A percentile compares a stretch with the other conserved stretches of the same genome.
These are phyloP conservation scores for Carex cristatella DNA, from an alignment of 176 grass and related monocot species.

Conservation along the genomic window DNA sequence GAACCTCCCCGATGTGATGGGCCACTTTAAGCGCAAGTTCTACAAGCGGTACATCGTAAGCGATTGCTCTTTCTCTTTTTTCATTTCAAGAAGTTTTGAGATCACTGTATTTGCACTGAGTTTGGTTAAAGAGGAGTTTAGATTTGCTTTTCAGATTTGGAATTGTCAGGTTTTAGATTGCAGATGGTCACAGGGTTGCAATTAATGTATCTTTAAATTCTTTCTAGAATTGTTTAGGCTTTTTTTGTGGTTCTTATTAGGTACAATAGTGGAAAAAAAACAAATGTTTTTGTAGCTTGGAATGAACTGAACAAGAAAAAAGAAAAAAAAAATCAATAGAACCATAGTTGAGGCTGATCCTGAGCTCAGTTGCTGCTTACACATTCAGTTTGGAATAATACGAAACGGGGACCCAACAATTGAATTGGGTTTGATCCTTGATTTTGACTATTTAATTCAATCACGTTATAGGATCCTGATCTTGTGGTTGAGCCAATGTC, in stretches of 20 bases:
- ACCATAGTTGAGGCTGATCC: not conserved
- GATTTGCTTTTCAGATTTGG: slow-evolving; percentile 11
- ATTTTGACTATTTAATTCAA: slow-evolving; percentile 2
- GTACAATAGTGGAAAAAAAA: not conserved
- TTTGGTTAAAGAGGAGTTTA: slow-evolving; percentile 23
- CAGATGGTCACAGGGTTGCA: not conserved
- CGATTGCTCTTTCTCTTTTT: not conserved
- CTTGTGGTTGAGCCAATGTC: slow-evolving; percentile 63
- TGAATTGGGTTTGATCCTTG: not conserved
- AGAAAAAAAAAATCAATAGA: not conserved
- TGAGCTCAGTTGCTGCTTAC: not conserved
- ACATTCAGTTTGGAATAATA: not conserved
- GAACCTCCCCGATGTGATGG: slow-evolving; percentile 32
- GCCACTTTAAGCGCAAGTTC: slow-evolving; percentile 59
- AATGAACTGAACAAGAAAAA: not conserved
- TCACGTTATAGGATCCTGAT: slow-evolving; percentile 47
- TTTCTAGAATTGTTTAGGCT: not conserved
- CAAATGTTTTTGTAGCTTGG: not conserved
- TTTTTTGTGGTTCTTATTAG: not conserved
- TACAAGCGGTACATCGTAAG: slow-evolving; percentile 54
- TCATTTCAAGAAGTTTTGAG: not conserved
- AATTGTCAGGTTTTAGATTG: not conserved
- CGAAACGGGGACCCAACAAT: not conserved
- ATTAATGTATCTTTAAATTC: not conserved
- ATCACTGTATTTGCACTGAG: not conserved